A percentile compares a stretch with the other conserved stretches of the same genome.
Evolutionary conservation across 768 basidiomycete species (phyloP).

Genomic region (Phanerodontia chrysosporium): DNA sequence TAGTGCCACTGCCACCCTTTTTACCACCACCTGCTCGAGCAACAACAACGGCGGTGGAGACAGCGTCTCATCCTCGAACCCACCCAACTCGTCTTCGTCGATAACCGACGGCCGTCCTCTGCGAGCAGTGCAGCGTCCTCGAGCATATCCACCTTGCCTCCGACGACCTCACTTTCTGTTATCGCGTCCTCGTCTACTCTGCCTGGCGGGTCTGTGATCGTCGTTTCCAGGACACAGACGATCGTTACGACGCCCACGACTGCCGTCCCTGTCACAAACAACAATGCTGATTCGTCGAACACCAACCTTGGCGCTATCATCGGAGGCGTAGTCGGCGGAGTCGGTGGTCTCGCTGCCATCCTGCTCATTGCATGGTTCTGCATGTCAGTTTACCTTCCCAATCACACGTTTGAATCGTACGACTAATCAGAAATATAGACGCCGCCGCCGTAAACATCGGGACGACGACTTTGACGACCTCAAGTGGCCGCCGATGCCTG

Average conservation of each 20-base stretch:
- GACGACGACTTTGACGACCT: conserved; percentile 17
- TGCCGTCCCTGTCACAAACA: conserved; percentile 1
- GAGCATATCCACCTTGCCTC: conserved; percentile 7
- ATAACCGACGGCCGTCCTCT: too few relatives aligned
- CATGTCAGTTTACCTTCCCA: conserved; percentile 3
- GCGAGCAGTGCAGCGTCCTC: not conserved
- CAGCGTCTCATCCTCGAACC: not conserved
- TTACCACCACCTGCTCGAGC: conserved; percentile 17
- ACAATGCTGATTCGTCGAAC: not conserved
- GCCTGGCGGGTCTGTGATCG: conserved; percentile 12
- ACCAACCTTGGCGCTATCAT: conserved; percentile 15
- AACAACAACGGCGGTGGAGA: not conserved
- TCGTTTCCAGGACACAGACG: conserved; percentile 13
- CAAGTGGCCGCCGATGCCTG: conserved; percentile 1
- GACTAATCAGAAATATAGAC: not conserved
- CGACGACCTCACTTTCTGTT: conserved; percentile 11
- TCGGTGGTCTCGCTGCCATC: conserved; percentile 9
- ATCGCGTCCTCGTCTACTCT: conserved; percentile 11
- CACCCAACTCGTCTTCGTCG: too few relatives aligned
- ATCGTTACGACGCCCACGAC: conserved; percentile 9
- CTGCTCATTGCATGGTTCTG: conserved; percentile 13
- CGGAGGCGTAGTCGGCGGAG: conserved; percentile 17
- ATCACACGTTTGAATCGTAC: not conserved
- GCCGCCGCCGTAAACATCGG: conserved; percentile 9
- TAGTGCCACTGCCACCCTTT: conserved; percentile 16